Evolutionary conservation across 148 eudicot genomes (phyloP), one percentile per base, ranked within the genome.

Genomic region (Heliamphora exappendiculata): DNA sequence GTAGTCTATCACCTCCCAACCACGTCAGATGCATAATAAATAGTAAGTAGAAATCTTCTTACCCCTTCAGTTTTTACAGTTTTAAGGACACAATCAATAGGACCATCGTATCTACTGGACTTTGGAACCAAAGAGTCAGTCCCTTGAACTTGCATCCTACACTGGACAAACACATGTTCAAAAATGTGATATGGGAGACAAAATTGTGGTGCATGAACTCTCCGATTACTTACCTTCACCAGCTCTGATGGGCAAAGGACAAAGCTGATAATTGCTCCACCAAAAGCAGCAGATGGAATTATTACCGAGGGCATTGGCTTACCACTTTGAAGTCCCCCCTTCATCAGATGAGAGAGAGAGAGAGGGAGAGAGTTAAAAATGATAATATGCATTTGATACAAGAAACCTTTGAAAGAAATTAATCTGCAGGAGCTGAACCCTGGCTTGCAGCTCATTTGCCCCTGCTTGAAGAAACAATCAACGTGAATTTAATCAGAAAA

Each of bases 81-180:
- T 82, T 84, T 87, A 54, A 87, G 70, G 41, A 91, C 91, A 85
- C 97, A 94, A 70, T 94, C 97, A 69, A 90, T 60, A 67, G 97
- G 91, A 70, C 92, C 76, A 33, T 73, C 76, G 78, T 90, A 90
- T 85, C 82, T 88, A 81, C 79, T 82, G 36, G 86, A 80, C 53
- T 72, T 84, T 2, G 91, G 90, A 80, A 90, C 80, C 73, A 88
- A 79, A 37, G 93, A 89, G 57, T 89, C 98, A 69, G 94, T 87
- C 41, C 97, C 98, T 78, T 90, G 97, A 80, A 94, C 86, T 90
- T 94, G 98, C 96, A 94, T 88, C 87, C 97, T 94, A 82, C 98
- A 94, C 98, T 94, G 91, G 81, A 92, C 82, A 87, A 41, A 3
- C 47, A 74, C 19, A 12, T 24, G 50, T 76, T 55, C 36, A 67